These are phyloP conservation scores for Malus hybrid DNA, from an alignment of 331 rosid genomes.

Conservation along the genomic window DNA sequence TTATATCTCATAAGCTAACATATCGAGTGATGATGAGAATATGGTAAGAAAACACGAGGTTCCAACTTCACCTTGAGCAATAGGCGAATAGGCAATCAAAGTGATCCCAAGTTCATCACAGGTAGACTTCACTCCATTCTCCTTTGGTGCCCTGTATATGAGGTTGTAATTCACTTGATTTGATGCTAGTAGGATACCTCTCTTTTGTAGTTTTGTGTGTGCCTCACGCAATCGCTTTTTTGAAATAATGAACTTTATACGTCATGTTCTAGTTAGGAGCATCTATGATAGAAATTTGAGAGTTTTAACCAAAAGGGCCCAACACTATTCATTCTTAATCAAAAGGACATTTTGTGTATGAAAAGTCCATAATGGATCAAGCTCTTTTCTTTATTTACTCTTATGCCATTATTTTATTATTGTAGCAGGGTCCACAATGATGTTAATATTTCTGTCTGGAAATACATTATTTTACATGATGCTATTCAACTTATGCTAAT, in stretches of 20 bases:
- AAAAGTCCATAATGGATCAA: no score
- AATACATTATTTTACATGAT: no score
- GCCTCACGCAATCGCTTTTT: slow-evolving; percentile 77
- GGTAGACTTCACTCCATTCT: slow-evolving; percentile 73
- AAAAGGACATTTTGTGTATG: no score
- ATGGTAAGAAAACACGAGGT: neutral
- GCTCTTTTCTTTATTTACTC: no score
- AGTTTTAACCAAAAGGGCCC: no score
- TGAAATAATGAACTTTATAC: slow-evolving; percentile 13
- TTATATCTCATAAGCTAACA: neutral
- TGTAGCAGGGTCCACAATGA: no score
- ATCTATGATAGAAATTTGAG: neutral
- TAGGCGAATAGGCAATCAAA: slow-evolving; percentile 87
- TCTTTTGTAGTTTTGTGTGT: slow-evolving; percentile 52
- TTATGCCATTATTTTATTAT: no score
- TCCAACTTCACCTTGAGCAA: slow-evolving; percentile 70
- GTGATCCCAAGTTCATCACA: slow-evolving; percentile 92
- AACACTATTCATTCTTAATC: no score
- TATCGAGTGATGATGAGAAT: neutral
- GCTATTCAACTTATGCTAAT: no score
- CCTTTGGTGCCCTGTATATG: slow-evolving; percentile 72
- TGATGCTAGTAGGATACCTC: slow-evolving; percentile 90
- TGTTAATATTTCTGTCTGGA: no score
- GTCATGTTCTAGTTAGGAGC: neutral
- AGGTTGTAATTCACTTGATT: slow-evolving; percentile 96